Evolutionary conservation across 2,329 filamentous ascomycete species (phyloP).

Genomic region (Pseudogymnoascus sp.): DNA sequence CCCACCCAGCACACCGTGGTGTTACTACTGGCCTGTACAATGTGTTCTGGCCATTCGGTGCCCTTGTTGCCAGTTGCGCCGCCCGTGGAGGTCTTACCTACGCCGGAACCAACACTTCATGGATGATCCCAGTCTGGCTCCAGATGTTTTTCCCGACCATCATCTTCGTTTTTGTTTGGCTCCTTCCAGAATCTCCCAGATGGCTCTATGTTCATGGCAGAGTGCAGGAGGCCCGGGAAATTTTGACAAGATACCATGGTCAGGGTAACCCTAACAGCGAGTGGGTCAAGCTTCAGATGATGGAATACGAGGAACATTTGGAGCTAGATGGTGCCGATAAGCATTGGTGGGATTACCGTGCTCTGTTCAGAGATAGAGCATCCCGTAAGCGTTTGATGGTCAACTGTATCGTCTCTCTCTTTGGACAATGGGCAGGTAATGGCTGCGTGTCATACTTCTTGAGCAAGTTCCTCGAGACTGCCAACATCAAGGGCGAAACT

Average conservation of each 20-base stretch:
- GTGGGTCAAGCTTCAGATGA: constrained; percentile 43
- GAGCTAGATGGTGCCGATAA: constrained; percentile 10
- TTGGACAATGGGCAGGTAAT: constrained; percentile 11
- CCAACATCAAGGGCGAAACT: constrained; percentile 37
- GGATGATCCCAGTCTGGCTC: constrained; percentile 46
- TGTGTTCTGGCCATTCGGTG: constrained; percentile 33
- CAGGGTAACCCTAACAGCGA: constrained; percentile 44
- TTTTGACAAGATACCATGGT: constrained; percentile 48
- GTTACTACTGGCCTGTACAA: constrained; percentile 48
- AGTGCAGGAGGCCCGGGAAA: constrained; percentile 42
- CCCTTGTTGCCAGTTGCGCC: constrained; percentile 37
- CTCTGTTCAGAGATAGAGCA: constrained; percentile 9
- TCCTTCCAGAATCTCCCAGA: constrained; percentile 55
- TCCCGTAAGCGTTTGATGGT: constrained; percentile 8
- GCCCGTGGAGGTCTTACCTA: constrained; percentile 41
- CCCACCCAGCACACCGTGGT: constrained; percentile 53
- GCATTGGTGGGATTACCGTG: constrained; percentile 11
- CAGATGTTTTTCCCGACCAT: constrained; percentile 38
- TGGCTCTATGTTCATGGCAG: constrained; percentile 53
- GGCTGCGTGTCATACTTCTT: constrained; percentile 10
- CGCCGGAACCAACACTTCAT: constrained; percentile 29
- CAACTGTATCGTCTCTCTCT: background rate
- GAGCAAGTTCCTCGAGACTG: constrained; percentile 36
- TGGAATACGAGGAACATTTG: constrained; percentile 42
- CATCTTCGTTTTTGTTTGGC: constrained; percentile 41